Base-by-base conservation (phyloP, 805 yeast species). In the Ogataea thermomethanolica region DNA sequence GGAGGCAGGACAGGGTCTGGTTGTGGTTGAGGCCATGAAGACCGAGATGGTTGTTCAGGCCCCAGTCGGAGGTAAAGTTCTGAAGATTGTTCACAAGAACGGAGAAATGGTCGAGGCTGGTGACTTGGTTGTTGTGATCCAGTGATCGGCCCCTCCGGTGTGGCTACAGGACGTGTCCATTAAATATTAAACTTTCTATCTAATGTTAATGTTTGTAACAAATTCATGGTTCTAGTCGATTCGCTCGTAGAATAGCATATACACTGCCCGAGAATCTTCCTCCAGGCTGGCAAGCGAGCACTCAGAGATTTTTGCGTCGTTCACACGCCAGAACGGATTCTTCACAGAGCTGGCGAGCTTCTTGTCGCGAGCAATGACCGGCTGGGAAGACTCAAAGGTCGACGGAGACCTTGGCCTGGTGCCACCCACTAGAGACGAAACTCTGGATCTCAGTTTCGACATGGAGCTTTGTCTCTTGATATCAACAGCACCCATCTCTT, bases 41-140 rank as follows among this genome's bases (percentile, higher is more conserved):
- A 93, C 98, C 0, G 99, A 91, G 66, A 91, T 91, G 97, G 76
- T 79, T 36, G 95, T 91, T 25, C 70, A 65, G 39, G 79, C 97
- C 14, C 74, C 95, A 1, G 69, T 58, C 41, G 68, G 70, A 15
- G 95, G 95, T 54, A 83, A 76, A 56, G 90, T 87, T 15, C 58
- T 76, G 35, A 84, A 84, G 65, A 69, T 87, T 32, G 63, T 79
- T 43, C 96, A 88, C 61, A 71, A 73, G 40, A 87, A 88, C 57
- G 98, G 98, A 56, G 96, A 91, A 57, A 86, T 93, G 84, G 95
- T 91, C 29, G 97, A 91, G 45, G 88, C 96, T 28, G 99, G 99
- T 48, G 98, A 93, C 61, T 66, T 88, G 46, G 96, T 93, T 33
- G 97, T 83, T 36, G 95, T 90, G 17, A 67, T 84, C 33, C 25